These are phyloP conservation scores for Phytophthora fragariaefolia DNA, from an alignment of 352 stramenopile species.

Conservation along the genomic window DNA sequence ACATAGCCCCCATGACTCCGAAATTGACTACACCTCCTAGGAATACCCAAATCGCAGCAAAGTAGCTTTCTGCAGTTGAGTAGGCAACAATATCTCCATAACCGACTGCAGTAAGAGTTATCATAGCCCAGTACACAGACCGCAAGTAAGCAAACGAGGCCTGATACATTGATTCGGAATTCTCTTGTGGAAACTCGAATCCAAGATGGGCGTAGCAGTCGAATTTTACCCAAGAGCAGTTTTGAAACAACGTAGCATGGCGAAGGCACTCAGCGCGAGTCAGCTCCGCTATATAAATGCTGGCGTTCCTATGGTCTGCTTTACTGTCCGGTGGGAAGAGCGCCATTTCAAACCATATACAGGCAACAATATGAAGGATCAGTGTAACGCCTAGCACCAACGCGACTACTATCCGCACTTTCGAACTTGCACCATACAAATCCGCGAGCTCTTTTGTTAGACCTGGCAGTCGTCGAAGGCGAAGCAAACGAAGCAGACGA, in stretches of 20 bases:
- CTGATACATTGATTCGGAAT: conserved; percentile 40
- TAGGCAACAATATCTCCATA: conserved; percentile 42
- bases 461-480: conserved; percentile 47
- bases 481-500: conserved; percentile 52
- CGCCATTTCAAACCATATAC: conserved; percentile 72
- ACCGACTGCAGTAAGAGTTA: conserved; percentile 65
- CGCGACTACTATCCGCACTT: conserved; percentile 48
- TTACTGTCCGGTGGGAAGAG: conserved; percentile 31
- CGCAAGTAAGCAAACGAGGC: conserved; percentile 62
- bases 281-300: conserved; percentile 18
- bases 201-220: conserved; percentile 65
- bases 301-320: not conserved
- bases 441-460: conserved; percentile 55
- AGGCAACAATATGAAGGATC: conserved; percentile 62
- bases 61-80: conserved; percentile 67
- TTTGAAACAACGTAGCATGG: conserved; percentile 42
- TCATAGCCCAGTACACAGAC: conserved; percentile 72
- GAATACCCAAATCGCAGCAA: conserved; percentile 66
- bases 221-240: conserved; percentile 74
- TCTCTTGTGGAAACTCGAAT: conserved; percentile 36
- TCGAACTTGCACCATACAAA: conserved; percentile 52
- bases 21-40: conserved; percentile 74
- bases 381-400: conserved; percentile 62
- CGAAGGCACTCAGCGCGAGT: conserved; percentile 47
- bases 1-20: conserved; percentile 71